A percentile compares a stretch with the other conserved stretches of the same genome.
These are phyloP conservation scores for Penicillium aurantiogriseum DNA, from an alignment of 2,329 filamentous ascomycete genomes.

Conservation along the genomic window DNA sequence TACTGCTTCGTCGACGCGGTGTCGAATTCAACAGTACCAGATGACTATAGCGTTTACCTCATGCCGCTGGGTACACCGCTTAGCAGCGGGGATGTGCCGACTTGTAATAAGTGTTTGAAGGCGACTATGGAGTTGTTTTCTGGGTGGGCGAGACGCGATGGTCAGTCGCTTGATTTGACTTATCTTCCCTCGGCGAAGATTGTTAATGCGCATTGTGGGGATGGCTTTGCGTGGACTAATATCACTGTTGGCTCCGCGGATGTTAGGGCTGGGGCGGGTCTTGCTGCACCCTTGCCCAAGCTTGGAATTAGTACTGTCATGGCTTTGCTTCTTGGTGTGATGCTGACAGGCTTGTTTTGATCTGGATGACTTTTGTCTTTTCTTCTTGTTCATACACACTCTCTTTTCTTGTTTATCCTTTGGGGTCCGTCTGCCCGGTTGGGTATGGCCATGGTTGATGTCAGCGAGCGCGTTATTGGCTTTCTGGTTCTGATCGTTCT, in stretches of 20 bases:
- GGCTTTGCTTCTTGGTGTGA: constrained; percentile 8
- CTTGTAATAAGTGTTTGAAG: constrained; percentile 72
- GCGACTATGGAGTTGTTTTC: constrained; percentile 82
- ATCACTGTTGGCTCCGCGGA: constrained; percentile 33
- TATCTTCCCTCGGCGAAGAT: constrained; percentile 71
- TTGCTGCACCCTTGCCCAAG: constrained; percentile 6
- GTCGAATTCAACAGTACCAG: constrained; percentile 68
- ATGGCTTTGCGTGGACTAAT: constrained; percentile 53
- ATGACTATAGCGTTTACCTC: constrained; percentile 80
- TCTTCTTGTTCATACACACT: not conserved
- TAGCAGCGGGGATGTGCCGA: constrained; percentile 60
- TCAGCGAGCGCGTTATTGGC: constrained; percentile 25
- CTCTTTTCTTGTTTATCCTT: constrained; percentile 6
- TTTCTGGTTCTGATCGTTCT: not conserved
- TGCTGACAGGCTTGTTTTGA: constrained; percentile 10
- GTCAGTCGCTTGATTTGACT: constrained; percentile 64
- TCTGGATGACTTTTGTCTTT: not conserved
- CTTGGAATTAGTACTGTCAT: constrained; percentile 3
- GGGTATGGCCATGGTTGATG: constrained; percentile 28
- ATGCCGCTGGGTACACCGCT: constrained; percentile 74
- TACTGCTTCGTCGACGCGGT: constrained; percentile 83
- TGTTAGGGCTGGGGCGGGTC: constrained; percentile 12
- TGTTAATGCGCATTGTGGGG: constrained; percentile 65
- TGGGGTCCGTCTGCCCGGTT: constrained; percentile 6
- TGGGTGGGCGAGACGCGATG: constrained; percentile 63